Evolutionary conservation across 1,284 basidiomycete genomes (phyloP), one percentile per base, ranked within the genome.

Genomic region (Singerocomus inundabilis): DNA sequence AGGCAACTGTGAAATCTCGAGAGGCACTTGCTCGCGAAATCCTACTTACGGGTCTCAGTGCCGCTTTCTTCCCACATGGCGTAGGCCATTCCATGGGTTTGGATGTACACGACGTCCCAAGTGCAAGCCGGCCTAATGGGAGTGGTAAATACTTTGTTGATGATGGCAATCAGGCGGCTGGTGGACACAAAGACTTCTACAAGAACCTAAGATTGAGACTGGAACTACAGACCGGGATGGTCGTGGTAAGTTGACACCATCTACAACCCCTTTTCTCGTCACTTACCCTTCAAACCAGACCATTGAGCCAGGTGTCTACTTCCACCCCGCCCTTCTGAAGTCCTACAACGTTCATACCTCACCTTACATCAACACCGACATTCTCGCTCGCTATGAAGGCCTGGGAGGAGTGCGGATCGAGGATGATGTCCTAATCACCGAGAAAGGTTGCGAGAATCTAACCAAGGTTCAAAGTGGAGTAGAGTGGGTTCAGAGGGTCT

Each of bases 361-460:
- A 7, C 77, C 76, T 50, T 80, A 84, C 57, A 83, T 96, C 54
- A 75, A 94, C 61, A 77, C 81, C 13, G 82, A 81, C 3, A 78
- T 88, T 11, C 73, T 96, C 51, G 79, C 80, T 64, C 72, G 72
- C 55, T 95, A 92, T 61, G 84, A 89, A 61, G 70, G 72, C 37
- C 86, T 95, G 21, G 93, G 93, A 15, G 93, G 93, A 0, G 88
- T 97, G 2, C 73, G 93, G 41, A 93, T 96, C 55, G 93, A 97
- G 67, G 93, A 96, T 66, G 91, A 88, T 15, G 80, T 95, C 5
- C 69, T 88, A 2, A 85, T 94, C 53, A 88, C 81, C 0, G 69
- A 76, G 28, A 72, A 67, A 34, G 84, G 83, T 4, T 80, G 78
- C 55, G 84, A 90, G 73, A 93, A 91, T 67, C 62, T 94, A 56